Evolutionary conservation across 2,329 filamentous ascomycete genomes (phyloP).

Genomic region (Fusarium compactum): DNA sequence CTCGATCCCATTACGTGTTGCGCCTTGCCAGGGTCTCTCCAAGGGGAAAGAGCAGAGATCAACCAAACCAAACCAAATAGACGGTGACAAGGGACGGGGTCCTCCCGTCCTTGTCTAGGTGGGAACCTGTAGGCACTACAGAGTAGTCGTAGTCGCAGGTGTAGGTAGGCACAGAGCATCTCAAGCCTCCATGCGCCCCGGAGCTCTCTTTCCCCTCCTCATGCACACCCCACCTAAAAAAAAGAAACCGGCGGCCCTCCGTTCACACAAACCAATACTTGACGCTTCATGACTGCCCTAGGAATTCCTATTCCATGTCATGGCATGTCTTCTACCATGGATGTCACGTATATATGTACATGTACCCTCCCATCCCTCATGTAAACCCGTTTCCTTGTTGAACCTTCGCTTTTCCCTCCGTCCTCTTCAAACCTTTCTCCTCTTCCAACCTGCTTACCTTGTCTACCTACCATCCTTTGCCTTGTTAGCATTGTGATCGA

Average conservation of each 20-base stretch:
- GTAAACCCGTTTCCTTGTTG: conserved; percentile 18
- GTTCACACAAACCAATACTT: conserved; percentile 24
- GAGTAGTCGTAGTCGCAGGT: background rate
- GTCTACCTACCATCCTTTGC: conserved; percentile 6
- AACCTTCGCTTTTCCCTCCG: conserved; percentile 25
- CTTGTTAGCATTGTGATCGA: conserved; percentile 28
- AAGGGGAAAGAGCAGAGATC: conserved; percentile 4
- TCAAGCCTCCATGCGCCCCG: conserved; percentile 10
- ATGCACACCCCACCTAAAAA: conserved; percentile 3
- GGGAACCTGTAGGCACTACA: background rate
- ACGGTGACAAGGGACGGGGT: conserved; percentile 21
- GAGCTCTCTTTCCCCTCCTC: conserved; percentile 28
- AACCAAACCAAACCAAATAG: conserved; percentile 2
- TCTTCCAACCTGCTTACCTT: background rate
- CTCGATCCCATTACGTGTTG: conserved; percentile 32
- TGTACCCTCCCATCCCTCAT: conserved; percentile 24
- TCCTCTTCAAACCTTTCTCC: background rate
- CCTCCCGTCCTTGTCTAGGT: background rate
- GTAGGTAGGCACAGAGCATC: background rate
- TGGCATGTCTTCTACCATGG: conserved; percentile 3
- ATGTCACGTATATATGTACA: conserved; percentile 32
- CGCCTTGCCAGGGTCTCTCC: conserved; percentile 17
- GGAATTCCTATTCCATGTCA: conserved; percentile 6
- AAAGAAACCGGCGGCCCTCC: conserved; percentile 32
- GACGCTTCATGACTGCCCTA: background rate